Evolutionary conservation across 805 yeast species (phyloP).

Genomic region (Zygosaccharomyces siamensis): DNA sequence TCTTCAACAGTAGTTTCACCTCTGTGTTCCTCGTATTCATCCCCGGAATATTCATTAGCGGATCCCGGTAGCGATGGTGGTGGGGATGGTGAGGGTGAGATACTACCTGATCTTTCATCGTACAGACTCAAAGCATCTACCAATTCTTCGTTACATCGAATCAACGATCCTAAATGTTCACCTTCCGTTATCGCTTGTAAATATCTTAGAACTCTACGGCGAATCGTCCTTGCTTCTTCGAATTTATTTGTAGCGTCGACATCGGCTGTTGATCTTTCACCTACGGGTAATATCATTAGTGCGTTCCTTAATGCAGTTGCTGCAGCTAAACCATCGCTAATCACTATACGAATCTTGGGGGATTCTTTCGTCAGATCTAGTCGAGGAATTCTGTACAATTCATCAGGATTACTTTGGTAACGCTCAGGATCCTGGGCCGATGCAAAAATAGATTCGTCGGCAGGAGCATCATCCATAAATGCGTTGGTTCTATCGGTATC

Average conservation of each 20-base stretch:
- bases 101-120: slow-evolving; percentile 43
- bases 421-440: slow-evolving; percentile 16
- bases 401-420: slow-evolving; percentile 18
- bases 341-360: slow-evolving; percentile 60
- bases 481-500: slow-evolving; percentile 13
- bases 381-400: slow-evolving; percentile 53
- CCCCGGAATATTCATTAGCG: slow-evolving; percentile 43
- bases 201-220: slow-evolving; percentile 75
- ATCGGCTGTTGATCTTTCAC: slow-evolving; percentile 59
- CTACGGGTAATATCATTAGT: slow-evolving; percentile 42
- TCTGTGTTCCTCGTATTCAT: slow-evolving; percentile 35
- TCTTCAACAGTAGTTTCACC: slow-evolving; percentile 22
- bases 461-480: slow-evolving; percentile 50
- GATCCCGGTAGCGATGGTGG: slow-evolving; percentile 26
- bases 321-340: slow-evolving; percentile 72
- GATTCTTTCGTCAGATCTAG: slow-evolving; percentile 66
- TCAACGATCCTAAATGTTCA: slow-evolving; percentile 79
- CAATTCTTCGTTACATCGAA: slow-evolving; percentile 86
- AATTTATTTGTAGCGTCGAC: slow-evolving; percentile 58
- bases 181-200: slow-evolving; percentile 81
- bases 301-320: slow-evolving; percentile 67
- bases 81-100: not conserved
- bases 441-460: slow-evolving; percentile 39
- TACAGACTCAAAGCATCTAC: slow-evolving; percentile 66
- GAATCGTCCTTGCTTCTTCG: slow-evolving; percentile 64